A percentile compares a stretch with the other conserved stretches of the same genome.
Conservation (phyloP, 2,329 filamentous ascomycete genomes). For the Zymoseptoria crescenta region DNA sequence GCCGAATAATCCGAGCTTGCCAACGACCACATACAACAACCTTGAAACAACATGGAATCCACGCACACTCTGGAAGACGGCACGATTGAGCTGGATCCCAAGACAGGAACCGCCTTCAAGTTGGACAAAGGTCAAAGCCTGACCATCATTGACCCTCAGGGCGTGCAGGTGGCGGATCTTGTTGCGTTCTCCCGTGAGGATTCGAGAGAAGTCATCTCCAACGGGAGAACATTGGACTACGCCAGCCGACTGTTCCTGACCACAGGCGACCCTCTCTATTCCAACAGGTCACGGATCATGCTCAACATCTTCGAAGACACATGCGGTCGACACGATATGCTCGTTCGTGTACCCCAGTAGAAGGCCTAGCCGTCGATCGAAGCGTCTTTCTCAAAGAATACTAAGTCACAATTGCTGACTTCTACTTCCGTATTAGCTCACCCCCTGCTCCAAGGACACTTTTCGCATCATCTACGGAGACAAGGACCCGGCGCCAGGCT, state of each 20-base stretch:
- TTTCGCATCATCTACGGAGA: slow-evolving; percentile 21
- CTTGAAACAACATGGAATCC: not conserved
- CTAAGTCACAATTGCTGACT: too few relatives aligned
- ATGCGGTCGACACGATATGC: slow-evolving; percentile 7
- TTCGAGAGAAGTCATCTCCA: slow-evolving; percentile 14
- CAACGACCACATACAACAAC: not conserved
- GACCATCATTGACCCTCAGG: slow-evolving; percentile 18
- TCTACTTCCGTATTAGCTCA: too few relatives aligned
- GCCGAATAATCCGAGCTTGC: not conserved
- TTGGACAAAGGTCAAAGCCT: slow-evolving; percentile 17
- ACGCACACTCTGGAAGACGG: not conserved
- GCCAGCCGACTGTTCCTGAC: slow-evolving; percentile 17
- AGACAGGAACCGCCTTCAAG: slow-evolving; percentile 15
- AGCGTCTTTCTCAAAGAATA: too few relatives aligned
- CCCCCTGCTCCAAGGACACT: slow-evolving; percentile 18
- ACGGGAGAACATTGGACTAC: slow-evolving; percentile 20
- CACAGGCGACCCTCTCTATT: slow-evolving; percentile 16
- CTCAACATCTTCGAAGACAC: slow-evolving; percentile 16
- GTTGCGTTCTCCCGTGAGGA: slow-evolving; percentile 17
- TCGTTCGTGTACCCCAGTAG: too few relatives aligned
- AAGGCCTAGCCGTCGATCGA: too few relatives aligned
- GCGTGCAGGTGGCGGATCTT: slow-evolving; percentile 18
- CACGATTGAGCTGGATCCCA: slow-evolving; percentile 8
- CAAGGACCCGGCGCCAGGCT: slow-evolving; percentile 21
- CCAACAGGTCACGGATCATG: slow-evolving; percentile 16